These are phyloP conservation scores for Arthrobotrys sinensis DNA, from an alignment of 2,329 filamentous ascomycete species.

Conservation along the genomic window DNA sequence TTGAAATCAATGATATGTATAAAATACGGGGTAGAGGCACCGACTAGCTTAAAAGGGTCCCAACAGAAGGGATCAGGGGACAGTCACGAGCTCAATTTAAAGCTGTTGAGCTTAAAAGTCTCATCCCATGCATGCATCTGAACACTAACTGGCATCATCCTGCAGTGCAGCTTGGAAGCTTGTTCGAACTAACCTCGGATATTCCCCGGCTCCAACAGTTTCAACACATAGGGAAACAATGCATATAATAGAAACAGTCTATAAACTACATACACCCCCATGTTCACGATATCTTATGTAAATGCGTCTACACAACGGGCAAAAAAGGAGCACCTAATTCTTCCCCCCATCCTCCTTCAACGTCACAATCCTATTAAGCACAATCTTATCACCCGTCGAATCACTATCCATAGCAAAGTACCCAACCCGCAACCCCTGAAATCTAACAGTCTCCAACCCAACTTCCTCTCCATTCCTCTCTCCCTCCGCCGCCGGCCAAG, in stretches of 20 bases:
- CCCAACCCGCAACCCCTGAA: slow-evolving; percentile 90
- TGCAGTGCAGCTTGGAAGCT: slow-evolving; percentile 39
- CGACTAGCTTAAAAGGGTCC: slow-evolving; percentile 13
- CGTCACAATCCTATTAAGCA: slow-evolving; percentile 92
- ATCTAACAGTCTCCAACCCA: slow-evolving; percentile 83
- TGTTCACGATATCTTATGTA: not conserved
- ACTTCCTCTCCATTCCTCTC: slow-evolving; percentile 76
- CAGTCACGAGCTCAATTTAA: slow-evolving; percentile 35
- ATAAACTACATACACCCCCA: slow-evolving; percentile 18
- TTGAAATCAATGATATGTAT: not conserved
- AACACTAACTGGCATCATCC: slow-evolving; percentile 34
- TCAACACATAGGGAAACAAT: not conserved
- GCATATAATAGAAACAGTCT: slow-evolving; percentile 18
- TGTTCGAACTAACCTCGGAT: slow-evolving; percentile 25
- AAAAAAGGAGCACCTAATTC: slow-evolving; percentile 63
- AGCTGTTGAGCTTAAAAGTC: slow-evolving; percentile 45
- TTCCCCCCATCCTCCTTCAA: slow-evolving; percentile 90
- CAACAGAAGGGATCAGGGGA: slow-evolving; percentile 43
- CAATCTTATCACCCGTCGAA: slow-evolving; percentile 81
- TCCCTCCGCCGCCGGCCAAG: slow-evolving; percentile 85
- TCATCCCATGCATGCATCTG: not conserved
- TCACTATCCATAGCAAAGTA: slow-evolving; percentile 89
- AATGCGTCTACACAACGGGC: not conserved
- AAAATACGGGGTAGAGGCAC: not conserved
- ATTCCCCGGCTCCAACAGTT: slow-evolving; percentile 12